phyloP scores from a whole-genome alignment of 1,139 yeast genomes.

The Hanseniaspora uvarum region DNA sequence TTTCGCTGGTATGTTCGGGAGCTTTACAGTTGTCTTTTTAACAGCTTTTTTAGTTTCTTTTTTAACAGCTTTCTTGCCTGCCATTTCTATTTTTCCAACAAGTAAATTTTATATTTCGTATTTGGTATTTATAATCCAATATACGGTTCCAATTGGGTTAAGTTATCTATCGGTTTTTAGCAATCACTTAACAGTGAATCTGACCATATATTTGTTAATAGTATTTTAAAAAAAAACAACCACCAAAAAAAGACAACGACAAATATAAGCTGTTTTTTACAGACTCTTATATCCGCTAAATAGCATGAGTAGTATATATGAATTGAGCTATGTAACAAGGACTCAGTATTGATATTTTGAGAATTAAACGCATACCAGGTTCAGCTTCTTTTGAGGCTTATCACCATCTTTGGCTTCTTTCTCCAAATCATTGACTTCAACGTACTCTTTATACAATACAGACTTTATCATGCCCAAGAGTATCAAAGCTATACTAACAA shows the following conservation, averaged over 20 bases:
- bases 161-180: too few species aligned
- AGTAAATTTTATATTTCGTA: not conserved
- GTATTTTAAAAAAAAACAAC: too few species aligned
- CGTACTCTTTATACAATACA: constrained; percentile 60
- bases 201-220: too few species aligned
- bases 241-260: not conserved
- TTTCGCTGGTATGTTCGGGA: constrained; percentile 5
- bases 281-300: not conserved
- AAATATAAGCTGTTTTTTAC: not conserved
- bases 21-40: constrained; percentile 1
- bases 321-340: not conserved
- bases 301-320: not conserved
- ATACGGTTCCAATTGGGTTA: not conserved
- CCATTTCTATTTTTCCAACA: not conserved
- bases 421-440: constrained; percentile 33
- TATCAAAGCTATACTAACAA: constrained; percentile 57
- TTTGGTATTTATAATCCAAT: not conserved
- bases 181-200: too few species aligned
- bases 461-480: constrained; percentile 79
- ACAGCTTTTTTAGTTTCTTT: not conserved
- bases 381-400: constrained; percentile 22
- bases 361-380: constrained; percentile 29
- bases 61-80: not conserved
- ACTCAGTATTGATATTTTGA: not conserved
- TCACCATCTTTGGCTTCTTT: constrained; percentile 23